A percentile compares a stretch with the other conserved stretches of the same genome.
Conservation (phyloP, 2,329 filamentous ascomycete genomes). For the Claviceps fusiformis region DNA sequence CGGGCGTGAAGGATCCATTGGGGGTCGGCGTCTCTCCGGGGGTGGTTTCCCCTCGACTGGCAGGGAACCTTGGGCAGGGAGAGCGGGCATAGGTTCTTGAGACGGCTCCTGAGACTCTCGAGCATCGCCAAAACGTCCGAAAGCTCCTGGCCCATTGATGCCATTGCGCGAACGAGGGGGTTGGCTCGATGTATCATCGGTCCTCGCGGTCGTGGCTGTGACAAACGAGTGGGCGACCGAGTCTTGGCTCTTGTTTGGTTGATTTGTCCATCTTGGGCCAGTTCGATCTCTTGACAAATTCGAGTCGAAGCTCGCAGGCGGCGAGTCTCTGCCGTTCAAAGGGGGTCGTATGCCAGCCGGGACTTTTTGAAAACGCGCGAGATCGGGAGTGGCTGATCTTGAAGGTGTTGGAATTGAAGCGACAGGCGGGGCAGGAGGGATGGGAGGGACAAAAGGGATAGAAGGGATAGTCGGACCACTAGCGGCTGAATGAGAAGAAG, state of each 20-base stretch:
- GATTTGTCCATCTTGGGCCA: conserved; percentile 32
- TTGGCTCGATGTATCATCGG: conserved; percentile 37
- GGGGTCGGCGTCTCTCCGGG: conserved; percentile 51
- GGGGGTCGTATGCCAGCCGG: conserved; percentile 19
- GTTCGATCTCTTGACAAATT: conserved; percentile 23
- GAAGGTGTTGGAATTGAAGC: conserved; percentile 8
- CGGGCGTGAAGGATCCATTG: conserved; percentile 47
- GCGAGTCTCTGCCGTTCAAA: conserved; percentile 31
- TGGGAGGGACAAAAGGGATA: conserved; percentile 6
- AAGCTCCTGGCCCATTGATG: conserved; percentile 24
- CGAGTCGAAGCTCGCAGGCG: conserved; percentile 39
- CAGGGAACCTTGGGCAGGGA: neutral
- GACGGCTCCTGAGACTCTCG: conserved; percentile 9
- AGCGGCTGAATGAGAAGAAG: conserved; percentile 8
- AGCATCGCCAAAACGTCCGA: conserved; percentile 22
- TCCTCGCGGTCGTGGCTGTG: conserved; percentile 20
- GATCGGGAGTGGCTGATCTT: conserved; percentile 12
- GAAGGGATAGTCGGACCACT: conserved; percentile 1
- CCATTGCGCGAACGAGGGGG: conserved; percentile 42
- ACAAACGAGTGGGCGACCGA: conserved; percentile 35
- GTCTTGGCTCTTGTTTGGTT: conserved; percentile 44
- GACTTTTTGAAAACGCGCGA: conserved; percentile 15
- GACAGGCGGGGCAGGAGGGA: neutral
- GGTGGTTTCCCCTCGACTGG: conserved; percentile 29
- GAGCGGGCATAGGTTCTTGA: conserved; percentile 5